Conservation (phyloP, 108 stramenopile genomes). For the Phaeodactylum tricornutum region DNA sequence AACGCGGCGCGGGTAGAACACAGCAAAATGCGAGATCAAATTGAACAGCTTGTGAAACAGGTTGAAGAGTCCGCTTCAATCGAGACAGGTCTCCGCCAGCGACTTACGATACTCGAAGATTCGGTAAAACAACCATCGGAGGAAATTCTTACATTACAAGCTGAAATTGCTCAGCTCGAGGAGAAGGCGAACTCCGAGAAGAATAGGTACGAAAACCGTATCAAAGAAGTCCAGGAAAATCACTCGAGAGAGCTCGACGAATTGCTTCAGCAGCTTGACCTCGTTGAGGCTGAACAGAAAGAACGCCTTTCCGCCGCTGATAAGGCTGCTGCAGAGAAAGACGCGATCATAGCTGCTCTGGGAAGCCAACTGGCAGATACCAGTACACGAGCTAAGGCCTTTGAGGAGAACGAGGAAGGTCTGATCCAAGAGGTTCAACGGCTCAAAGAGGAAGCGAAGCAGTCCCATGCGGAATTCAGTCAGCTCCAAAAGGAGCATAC, state of each 20-base stretch:
- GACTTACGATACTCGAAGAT: no score
- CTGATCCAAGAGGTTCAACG: background rate
- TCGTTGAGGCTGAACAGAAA: conserved; percentile 41
- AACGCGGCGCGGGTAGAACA: no score
- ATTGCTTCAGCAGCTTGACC: conserved; percentile 36
- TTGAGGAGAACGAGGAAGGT: conserved; percentile 1
- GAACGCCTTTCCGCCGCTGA: conserved; percentile 17
- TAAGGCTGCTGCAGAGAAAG: conserved; percentile 30
- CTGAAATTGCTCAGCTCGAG: no score
- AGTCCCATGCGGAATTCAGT: conserved; percentile 4
- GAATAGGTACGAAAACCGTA: conserved; percentile 9
- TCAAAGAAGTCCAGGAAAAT: conserved; percentile 21
- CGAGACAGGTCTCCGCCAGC: no score
- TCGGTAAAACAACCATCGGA: background rate
- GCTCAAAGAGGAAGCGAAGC: conserved; percentile 9
- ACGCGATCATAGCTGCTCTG: conserved; percentile 35
- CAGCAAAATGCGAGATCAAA: no score
- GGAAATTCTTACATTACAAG: no score
- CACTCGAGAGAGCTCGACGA: conserved; percentile 43
- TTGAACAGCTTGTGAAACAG: no score
- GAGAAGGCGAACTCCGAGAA: background rate
- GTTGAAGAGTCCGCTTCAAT: no score
- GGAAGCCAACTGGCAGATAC: conserved; percentile 37
- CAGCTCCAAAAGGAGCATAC: conserved; percentile 8
- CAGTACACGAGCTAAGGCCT: conserved; percentile 6